Base-by-base conservation (phyloP, 2,329 filamentous ascomycete species). In the Fusarium proliferatum region DNA sequence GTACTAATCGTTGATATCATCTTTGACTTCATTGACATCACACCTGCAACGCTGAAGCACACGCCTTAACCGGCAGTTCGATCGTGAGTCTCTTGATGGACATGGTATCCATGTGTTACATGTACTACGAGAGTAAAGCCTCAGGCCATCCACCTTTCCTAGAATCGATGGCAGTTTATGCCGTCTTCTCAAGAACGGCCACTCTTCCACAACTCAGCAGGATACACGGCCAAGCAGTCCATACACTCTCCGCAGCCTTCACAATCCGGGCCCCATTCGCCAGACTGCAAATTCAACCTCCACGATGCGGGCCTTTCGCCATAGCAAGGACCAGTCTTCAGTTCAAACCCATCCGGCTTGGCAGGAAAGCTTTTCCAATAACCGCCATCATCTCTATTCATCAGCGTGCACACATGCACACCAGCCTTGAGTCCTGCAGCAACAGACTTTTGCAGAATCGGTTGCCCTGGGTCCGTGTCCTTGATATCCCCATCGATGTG, bases 361-460 rank as follows among this genome's bases (percentile, higher is more conserved):
- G 45, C 61, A 5, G 67, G 69, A 9, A 75, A 76, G 1, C 53
- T 62, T n/a, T 26, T 72, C 74, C 72, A 71, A 16, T 70, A 39
- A 6, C 48, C 61, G 1, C 42, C 58, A 10, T 76, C 74, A 2
- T 67, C 53, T 33, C 39, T 59, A 5, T 76, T 72, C 41, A 61
- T 73, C 9, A 67, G 4, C 6, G 67, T 76, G 6, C 51, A 51
- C 16, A 76, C 64, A 6, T 66, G 56, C 3, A 76, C 72, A 1
- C 62, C 66, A 8, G 59, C 34, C 6, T 48, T 41, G 4, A 16
- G 19, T 5, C 74, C 74, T 26, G 65, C 69, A 9, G 53, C 66
- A 5, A 58, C 38, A 6, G 74, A 42, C 15, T 55, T 57, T 21
- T 16, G 59, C 39, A 76, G 62, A 33, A 56, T n/a, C 7, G 6